Evolutionary conservation across 1,284 basidiomycete genomes (phyloP), one percentile per base, ranked within the genome.

Genomic region (Ganoderma multipileum): DNA sequence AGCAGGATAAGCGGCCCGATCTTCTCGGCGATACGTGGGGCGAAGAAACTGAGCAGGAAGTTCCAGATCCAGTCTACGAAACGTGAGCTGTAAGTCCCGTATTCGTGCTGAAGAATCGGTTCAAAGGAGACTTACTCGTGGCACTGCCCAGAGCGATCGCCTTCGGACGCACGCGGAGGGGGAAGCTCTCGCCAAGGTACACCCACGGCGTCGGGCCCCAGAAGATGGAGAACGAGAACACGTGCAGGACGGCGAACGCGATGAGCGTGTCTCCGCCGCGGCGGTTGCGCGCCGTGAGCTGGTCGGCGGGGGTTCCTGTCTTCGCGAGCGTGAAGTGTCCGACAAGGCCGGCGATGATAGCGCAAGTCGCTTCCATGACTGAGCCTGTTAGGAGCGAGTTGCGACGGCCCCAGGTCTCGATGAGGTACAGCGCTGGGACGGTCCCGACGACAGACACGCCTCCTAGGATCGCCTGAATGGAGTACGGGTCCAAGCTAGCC

Each of bases 1-100:
- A 92, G 77, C 59, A 94, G 82, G 77, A 95, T 94, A 69, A 93
- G 83, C 20, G 93, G 91, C 1, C 93, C 91, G 70, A 94, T 95
- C 75, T 83, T 75, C 55, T 77, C 83, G 1, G 91, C 89, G 71
- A 94, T 92, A 55, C 87, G 83, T 6, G 89, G 89, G 1, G 88
- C 82, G 77, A 92, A 93, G 85, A 89, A 92, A 4, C 84, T 82
- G 42, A 93, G 83, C n/a, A 93, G 80, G 81, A 93, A 93, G 80
- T 93, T 92, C 90, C 88, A 91, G 50, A 91, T 61, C 90, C 89
- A 90, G 75, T 84, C 80, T 78, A 64, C 2, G 80, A n/a, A 23
- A 20, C 80, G 28, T 20, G 42, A 20, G 11, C 23, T 3, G 47
- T 26, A 68, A 63, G 41, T 23, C 20, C 28, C 12, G 38, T 16